These are phyloP conservation scores for Theileria sp. DNA, from an alignment of 169 alveolate species.

Conservation along the genomic window DNA sequence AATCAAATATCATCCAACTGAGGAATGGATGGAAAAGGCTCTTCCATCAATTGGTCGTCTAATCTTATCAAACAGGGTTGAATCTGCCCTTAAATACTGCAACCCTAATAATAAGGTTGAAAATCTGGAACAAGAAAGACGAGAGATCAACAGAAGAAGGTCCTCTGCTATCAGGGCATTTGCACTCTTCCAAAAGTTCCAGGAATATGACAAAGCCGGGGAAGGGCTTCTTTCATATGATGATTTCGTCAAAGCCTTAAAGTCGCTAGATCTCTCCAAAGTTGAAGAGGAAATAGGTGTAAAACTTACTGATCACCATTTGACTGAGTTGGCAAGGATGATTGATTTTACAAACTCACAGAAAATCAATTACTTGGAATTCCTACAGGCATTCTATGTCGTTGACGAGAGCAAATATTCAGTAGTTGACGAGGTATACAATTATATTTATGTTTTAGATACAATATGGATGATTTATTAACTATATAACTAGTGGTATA, in stretches of 20 bases:
- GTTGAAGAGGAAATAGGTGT: constrained; percentile 79
- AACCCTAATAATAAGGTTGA: constrained; percentile 68
- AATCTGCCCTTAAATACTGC: constrained; percentile 80
- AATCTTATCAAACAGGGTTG: constrained; percentile 80
- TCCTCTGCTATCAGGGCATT: constrained; percentile 84
- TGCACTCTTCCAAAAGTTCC: constrained; percentile 83
- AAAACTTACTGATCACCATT: constrained; percentile 73
- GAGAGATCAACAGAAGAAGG: constrained; percentile 67
- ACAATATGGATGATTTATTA: background rate
- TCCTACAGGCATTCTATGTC: constrained; percentile 83
- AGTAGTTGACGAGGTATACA: constrained; percentile 80
- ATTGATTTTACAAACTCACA: constrained; percentile 78
- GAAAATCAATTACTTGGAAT: constrained; percentile 81
- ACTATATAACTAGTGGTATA: background rate
- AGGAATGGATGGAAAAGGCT: constrained; percentile 78
- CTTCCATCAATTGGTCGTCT: constrained; percentile 81
- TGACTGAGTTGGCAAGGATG: constrained; percentile 78
- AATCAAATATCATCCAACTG: constrained; percentile 67
- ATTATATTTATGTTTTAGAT: background rate
- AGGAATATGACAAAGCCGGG: constrained; percentile 75
- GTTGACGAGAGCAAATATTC: constrained; percentile 81
- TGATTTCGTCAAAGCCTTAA: constrained; percentile 80
- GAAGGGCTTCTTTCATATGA: constrained; percentile 78
- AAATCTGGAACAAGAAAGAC: constrained; percentile 13
- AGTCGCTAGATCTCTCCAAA: constrained; percentile 75